Percentiles rank a stretch among this genome's conserved stretches.
phyloP scores from a whole-genome alignment of 352 stramenopile genomes.

The Phytophthora ramorum region DNA sequence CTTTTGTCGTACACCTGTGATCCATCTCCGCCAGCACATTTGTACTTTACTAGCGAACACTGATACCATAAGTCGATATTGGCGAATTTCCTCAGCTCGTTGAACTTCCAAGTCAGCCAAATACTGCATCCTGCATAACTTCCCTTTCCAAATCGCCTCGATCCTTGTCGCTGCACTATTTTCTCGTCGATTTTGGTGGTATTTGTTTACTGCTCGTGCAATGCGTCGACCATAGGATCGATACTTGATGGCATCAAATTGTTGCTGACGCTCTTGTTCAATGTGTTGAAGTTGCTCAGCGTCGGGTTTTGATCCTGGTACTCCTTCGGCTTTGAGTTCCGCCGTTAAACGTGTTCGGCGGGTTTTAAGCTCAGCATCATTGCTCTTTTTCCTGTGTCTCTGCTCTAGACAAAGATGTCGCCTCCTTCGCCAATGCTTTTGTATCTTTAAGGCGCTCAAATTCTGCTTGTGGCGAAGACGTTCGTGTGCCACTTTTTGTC shows the following conservation, averaged over 20 bases:
- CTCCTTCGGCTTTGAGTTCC: neutral
- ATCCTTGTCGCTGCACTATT: slow-evolving; percentile 35
- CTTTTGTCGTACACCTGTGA: slow-evolving; percentile 21
- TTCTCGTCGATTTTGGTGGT: slow-evolving; percentile 10
- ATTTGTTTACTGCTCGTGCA: slow-evolving; percentile 20
- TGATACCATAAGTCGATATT: slow-evolving; percentile 36
- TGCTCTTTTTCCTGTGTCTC: neutral
- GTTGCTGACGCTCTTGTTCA: slow-evolving; percentile 11
- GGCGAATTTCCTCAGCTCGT: slow-evolving; percentile 22
- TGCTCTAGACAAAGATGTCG: slow-evolving; percentile 13
- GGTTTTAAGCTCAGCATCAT: neutral
- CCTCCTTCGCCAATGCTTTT: slow-evolving; percentile 36
- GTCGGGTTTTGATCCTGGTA: neutral
- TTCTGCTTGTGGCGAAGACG: slow-evolving; percentile 30
- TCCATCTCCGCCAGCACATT: slow-evolving; percentile 43
- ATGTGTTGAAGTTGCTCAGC: neutral
- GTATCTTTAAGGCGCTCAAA: slow-evolving; percentile 35
- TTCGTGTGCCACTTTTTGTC: slow-evolving; percentile 26
- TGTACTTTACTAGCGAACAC: slow-evolving; percentile 43
- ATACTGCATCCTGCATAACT: slow-evolving; percentile 25
- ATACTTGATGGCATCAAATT: slow-evolving; percentile 18
- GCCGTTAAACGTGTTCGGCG: neutral
- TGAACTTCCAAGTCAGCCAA: slow-evolving; percentile 25
- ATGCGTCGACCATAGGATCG: slow-evolving; percentile 24
- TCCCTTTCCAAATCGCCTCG: slow-evolving; percentile 34